Base-by-base conservation (phyloP, 192 early-diverging fungal genomes). In the Anaeromyces robustus region DNA sequence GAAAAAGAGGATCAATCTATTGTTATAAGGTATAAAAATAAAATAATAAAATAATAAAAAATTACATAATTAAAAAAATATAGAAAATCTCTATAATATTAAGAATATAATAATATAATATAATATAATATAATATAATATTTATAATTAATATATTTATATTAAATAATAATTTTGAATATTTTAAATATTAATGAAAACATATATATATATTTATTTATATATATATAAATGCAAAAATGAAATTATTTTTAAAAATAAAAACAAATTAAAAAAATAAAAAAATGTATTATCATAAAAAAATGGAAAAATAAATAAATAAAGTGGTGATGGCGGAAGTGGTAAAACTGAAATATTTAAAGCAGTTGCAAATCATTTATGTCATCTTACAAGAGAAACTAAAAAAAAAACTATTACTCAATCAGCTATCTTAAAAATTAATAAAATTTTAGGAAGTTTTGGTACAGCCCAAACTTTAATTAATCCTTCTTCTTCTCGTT, bases 371-470 rank as follows among this genome's bases (percentile, higher is more conserved):
- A 68, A 68, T n/a, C 52, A 68, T 68, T 68, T 68, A 68, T 68
- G 52, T 68, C 52, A 68, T n/a, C 26, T 68, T 26, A 68, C 52
- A n/a, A 68, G 52, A 68, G 52, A 68, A 68, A 68, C 52, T 11
- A 68, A 68, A 68, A 68, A 68, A 26, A 68, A 68, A n/a, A 68
- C 52, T 11, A 18, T 68, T 26, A 68, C 52, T 4, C 52, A 68
- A n/a, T 68, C 52, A n/a, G 52, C 52, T 0, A 68, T 96, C 28
- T 80, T 91, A 13, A 86, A 90, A 78, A 90, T 94, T 7, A 89
- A 94, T 78, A 86, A 89, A 78, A 88, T 96, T 83, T 84, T 97
- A 19, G 93, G 94, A 80, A 93, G 93, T 9, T 97, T 97, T 89
- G 95, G 95, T 52, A 93, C 95, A 78, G 95, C 95, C 32, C 91